Percentiles rank a stretch among this genome's conserved stretches.
Evolutionary conservation across 2,329 filamentous ascomycete genomes (phyloP).

Genomic region (Neocucurbitaria cava): DNA sequence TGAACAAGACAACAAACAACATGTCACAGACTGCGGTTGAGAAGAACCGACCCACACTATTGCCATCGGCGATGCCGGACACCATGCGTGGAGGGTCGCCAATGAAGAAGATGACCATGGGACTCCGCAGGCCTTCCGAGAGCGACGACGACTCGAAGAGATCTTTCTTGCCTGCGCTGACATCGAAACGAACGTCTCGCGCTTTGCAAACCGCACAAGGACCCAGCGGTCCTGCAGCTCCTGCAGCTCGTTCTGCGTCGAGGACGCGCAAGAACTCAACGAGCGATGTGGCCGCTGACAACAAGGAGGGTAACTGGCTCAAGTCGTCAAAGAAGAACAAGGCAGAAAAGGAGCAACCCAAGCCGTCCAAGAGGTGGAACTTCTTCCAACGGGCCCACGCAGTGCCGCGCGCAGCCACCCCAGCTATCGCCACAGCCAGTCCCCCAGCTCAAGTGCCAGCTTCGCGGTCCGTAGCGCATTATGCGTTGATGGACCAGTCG

Average conservation of each 20-base stretch:
- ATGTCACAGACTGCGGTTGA: slow-evolving; percentile 24
- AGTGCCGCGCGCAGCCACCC: slow-evolving; percentile 45
- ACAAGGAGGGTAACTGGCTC: slow-evolving; percentile 50
- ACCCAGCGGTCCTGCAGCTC: slow-evolving; percentile 15
- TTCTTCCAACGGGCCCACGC: slow-evolving; percentile 63
- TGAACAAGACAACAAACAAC: slow-evolving; percentile 29
- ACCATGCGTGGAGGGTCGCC: slow-evolving; percentile 40
- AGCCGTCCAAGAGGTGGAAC: slow-evolving; percentile 61
- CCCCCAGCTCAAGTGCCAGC: slow-evolving; percentile 41
- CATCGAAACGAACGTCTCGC: slow-evolving; percentile 37
- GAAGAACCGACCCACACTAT: slow-evolving; percentile 33
- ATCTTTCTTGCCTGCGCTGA: slow-evolving; percentile 41
- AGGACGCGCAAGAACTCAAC: slow-evolving; percentile 37
- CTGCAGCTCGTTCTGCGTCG: slow-evolving; percentile 17
- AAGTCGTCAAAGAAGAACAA: slow-evolving; percentile 42
- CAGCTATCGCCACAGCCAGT: slow-evolving; percentile 46
- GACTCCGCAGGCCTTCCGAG: slow-evolving; percentile 41
- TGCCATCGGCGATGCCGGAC: slow-evolving; percentile 50
- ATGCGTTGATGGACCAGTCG: slow-evolving; percentile 62
- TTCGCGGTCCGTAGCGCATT: slow-evolving; percentile 61
- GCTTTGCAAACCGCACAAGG: slow-evolving; percentile 33
- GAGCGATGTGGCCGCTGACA: slow-evolving; percentile 29
- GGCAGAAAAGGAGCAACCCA: slow-evolving; percentile 39
- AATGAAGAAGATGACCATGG: slow-evolving; percentile 36
- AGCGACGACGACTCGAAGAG: slow-evolving; percentile 46